phyloP scores from a whole-genome alignment of 2,329 filamentous ascomycete genomes.

The Fusarium penzigii region DNA sequence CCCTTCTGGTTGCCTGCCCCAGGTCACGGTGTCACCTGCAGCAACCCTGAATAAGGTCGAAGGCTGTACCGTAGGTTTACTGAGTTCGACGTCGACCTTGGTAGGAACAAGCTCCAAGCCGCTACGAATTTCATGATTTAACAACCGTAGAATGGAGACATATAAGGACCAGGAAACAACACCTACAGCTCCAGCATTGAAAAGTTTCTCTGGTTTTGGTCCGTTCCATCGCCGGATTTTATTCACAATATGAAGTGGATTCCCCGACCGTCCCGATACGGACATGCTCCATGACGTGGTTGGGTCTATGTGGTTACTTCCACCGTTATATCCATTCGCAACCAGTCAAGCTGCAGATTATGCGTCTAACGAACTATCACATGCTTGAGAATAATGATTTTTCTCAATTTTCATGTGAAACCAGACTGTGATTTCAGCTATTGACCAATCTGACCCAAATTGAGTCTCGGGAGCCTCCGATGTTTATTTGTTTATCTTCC shows the following conservation, averaged over 20 bases:
- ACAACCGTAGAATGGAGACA: too few relatives aligned
- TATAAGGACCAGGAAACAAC: neutral
- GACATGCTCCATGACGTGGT: conserved; percentile 14
- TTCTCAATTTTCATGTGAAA: conserved; percentile 16
- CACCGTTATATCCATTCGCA: conserved; percentile 17
- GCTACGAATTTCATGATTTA: too few relatives aligned
- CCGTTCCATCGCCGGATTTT: too few relatives aligned
- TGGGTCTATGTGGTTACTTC: too few relatives aligned
- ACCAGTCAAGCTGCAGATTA: conserved; percentile 13
- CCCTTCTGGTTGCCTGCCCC: conserved; percentile 17
- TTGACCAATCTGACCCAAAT: neutral
- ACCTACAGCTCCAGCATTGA: conserved; percentile 12
- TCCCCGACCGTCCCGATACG: conserved; percentile 20
- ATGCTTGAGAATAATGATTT: conserved; percentile 10
- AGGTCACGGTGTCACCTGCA: conserved; percentile 22
- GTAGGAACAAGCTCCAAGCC: too few relatives aligned
- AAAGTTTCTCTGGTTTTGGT: too few relatives aligned
- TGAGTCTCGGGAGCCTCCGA: too few relatives aligned
- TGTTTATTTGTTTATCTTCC: too few relatives aligned
- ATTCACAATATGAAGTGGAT: neutral
- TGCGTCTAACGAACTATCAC: conserved; percentile 29
- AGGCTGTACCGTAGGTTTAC: neutral
- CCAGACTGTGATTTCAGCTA: conserved; percentile 16
- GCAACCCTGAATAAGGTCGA: conserved; percentile 18
- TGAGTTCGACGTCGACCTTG: conserved; percentile 19